Evolutionary conservation across 2,329 filamentous ascomycete species (phyloP), one percentile per base, ranked within the genome.

Genomic region (Venturia aucupariae): DNA sequence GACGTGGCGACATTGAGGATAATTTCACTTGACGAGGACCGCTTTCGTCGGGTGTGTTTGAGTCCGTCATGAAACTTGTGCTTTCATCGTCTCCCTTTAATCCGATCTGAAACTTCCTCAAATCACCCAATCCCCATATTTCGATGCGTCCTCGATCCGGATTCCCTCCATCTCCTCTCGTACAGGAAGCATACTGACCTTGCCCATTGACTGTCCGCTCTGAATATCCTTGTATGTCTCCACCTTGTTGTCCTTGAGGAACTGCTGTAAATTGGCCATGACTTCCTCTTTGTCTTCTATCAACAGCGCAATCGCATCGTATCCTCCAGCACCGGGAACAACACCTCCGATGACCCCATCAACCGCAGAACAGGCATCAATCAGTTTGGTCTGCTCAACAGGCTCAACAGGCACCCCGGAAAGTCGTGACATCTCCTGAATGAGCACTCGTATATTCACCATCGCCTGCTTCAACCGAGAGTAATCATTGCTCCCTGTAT

Each of bases 281-380:
- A 90, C 90, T 60, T 81, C 82, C 42, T 80, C 81, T 63, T 89
- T 86, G 70, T 97, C 90, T 70, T 83, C 82, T 68, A 96, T 84
- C 66, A 99, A 75, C 66, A 99, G 75, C 0, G 88, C 89, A 64
- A 96, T 82, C 1, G 94, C 94, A 79, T 99, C 94, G 72, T 90
- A 97, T 0, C 94, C 94, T 11, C 94, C 94, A 0, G 94, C 94
- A 0, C 94, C 94, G 0, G 94, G 94, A 0, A 97, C 94, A 0
- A 97, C 91, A 0, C 92, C 94, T 0, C 92, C 92, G 68, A 92
- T 84, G 3, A 97, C 92, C 6, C 93, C 94, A 0, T 88, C 82
- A 1, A 97, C 78, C 4, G 77, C 74, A 3, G 81, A 83, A 65
- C 93, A 81, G 11, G 86, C 89, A 75, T 99, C 89, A 42, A 99